A percentile compares a stretch with the other conserved stretches of the same genome.
phyloP scores from a whole-genome alignment of 139 green algal genomes.

The Chlamydomonas asymmetrica region DNA sequence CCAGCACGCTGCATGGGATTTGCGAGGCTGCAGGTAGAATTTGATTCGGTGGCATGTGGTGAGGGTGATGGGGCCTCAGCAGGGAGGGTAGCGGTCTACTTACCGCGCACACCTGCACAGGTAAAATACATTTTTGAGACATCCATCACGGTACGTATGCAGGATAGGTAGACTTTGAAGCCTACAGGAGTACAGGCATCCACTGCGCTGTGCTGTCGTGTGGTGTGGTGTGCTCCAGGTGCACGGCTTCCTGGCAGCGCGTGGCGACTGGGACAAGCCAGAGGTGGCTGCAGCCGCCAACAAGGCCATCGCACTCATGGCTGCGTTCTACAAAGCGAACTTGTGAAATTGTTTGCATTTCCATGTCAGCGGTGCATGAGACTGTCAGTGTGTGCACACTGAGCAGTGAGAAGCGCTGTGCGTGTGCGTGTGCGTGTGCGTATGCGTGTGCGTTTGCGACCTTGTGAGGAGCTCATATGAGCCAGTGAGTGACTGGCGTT shows the following conservation, averaged over 20 bases:
- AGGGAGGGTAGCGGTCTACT: neutral
- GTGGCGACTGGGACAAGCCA: constrained; percentile 37
- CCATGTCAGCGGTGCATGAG: neutral
- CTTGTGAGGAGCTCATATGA: too few relatives aligned
- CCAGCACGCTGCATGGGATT: neutral
- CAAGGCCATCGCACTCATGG: constrained; percentile 28
- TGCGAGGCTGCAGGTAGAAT: neutral
- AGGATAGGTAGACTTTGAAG: neutral
- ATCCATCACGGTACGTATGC: neutral
- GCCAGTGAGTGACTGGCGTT: too few relatives aligned
- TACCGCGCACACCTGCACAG: neutral
- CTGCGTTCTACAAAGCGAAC: neutral
- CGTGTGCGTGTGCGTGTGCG: neutral
- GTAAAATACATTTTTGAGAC: neutral
- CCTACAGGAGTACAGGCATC: neutral
- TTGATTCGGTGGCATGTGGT: neutral
- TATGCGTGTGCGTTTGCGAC: too few relatives aligned
- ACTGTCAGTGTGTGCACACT: neutral
- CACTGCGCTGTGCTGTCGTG: neutral
- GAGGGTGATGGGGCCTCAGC: neutral
- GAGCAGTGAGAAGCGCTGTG: too few relatives aligned
- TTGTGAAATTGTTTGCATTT: neutral
- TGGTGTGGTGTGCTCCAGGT: neutral
- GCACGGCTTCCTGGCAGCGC: constrained; percentile 37
- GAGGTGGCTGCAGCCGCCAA: constrained; percentile 36